Evolutionary conservation across 179 eudicot genomes (phyloP).

Genomic region (Amaranthus tricolor): DNA sequence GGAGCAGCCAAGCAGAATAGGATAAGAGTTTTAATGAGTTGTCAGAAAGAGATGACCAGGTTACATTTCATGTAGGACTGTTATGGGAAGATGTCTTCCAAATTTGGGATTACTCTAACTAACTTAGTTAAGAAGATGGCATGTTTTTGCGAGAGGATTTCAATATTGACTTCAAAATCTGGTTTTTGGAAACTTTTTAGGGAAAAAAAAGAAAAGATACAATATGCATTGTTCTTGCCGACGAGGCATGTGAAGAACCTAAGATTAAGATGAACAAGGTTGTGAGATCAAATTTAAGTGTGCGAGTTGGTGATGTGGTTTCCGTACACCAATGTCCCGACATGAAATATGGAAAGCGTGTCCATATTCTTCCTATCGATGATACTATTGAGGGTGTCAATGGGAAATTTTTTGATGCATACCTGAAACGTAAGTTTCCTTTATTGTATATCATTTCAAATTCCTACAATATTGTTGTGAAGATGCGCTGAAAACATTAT

Average conservation of each 20-base stretch:
- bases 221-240: conserved; percentile 85
- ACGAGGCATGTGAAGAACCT: conserved; percentile 78
- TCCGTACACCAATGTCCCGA: conserved; percentile 91
- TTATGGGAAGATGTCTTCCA: too few species aligned
- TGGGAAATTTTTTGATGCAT: conserved; percentile 85
- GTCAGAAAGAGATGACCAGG: too few species aligned
- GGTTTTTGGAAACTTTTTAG: conserved; percentile 27
- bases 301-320: conserved; percentile 83
- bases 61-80: too few species aligned
- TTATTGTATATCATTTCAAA: not conserved
- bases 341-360: conserved; percentile 86
- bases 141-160: not conserved
- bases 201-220: conserved; percentile 92
- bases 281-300: conserved; percentile 74
- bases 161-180: not conserved
- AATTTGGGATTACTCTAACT: too few species aligned
- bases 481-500: too few species aligned
- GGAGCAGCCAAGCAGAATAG: too few species aligned
- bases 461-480: too few species aligned
- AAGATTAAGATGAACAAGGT: conserved; percentile 87
- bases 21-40: too few species aligned
- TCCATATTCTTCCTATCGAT: conserved; percentile 82
- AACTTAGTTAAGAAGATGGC: too few species aligned
- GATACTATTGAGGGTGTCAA: conserved; percentile 87
- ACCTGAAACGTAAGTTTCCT: conserved; percentile 66